phyloP scores from a whole-genome alignment of 257 asterid genomes.

The Nicotiana benthamiana region DNA sequence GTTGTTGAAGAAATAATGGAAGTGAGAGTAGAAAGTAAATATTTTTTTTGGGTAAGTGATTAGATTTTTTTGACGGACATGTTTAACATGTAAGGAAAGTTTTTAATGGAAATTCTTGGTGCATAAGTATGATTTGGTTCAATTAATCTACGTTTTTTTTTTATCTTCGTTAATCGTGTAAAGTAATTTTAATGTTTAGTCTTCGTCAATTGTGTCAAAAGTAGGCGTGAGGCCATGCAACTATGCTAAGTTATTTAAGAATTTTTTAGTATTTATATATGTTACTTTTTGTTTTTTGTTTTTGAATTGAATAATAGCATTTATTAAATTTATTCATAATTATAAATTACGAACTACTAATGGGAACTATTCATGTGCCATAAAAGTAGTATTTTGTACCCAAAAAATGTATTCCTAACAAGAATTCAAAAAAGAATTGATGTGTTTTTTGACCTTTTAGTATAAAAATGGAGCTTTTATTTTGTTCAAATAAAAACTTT shows the following conservation, averaged over 20 bases:
- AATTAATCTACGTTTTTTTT: not conserved
- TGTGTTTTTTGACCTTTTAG: too few species aligned
- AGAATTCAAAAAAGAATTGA: too few species aligned
- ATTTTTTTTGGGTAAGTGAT: not conserved
- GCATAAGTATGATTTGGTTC: not conserved
- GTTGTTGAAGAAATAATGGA: not conserved
- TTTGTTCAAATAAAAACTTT: too few species aligned
- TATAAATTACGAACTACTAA: not conserved
- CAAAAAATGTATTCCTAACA: too few species aligned
- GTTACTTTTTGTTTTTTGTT: not conserved
- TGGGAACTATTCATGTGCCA: too few species aligned
- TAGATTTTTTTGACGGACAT: not conserved
- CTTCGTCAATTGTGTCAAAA: not conserved
- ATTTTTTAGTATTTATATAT: not conserved
- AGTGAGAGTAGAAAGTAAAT: not conserved
- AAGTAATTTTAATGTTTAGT: not conserved
- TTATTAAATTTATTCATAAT: not conserved
- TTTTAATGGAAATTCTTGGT: constrained; percentile 2
- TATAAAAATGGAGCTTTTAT: too few species aligned
- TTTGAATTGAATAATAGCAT: not conserved
- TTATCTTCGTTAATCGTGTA: not conserved
- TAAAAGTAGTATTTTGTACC: too few species aligned
- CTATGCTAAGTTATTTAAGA: not conserved
- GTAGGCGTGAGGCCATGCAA: not conserved
- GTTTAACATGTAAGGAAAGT: not conserved